Conservation (phyloP, 192 early-diverging fungal genomes). For the Umbelopsis isabellina region DNA sequence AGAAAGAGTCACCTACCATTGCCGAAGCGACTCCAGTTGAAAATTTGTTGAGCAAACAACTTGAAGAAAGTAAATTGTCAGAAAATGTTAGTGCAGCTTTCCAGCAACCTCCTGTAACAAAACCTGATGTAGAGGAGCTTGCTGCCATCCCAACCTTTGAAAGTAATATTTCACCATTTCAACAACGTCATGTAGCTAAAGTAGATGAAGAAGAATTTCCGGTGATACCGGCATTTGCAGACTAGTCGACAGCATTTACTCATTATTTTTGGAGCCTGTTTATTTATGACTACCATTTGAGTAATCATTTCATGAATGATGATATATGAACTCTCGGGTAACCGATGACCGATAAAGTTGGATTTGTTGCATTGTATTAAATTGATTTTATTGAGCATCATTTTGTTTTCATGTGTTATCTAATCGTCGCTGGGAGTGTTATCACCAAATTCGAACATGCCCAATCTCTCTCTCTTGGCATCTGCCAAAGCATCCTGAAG, state of each 20-base stretch:
- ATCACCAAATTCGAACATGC: slow-evolving; percentile 66
- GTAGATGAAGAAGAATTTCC: too few relatives aligned
- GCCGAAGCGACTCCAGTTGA: background rate
- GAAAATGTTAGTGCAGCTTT: background rate
- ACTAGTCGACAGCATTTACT: too few relatives aligned
- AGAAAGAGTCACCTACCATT: background rate
- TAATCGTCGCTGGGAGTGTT: slow-evolving; percentile 52
- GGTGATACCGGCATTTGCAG: too few relatives aligned
- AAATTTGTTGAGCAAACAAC: slow-evolving; percentile 9
- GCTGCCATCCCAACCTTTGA: too few relatives aligned
- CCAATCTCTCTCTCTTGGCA: slow-evolving; percentile 68
- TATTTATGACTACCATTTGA: too few relatives aligned
- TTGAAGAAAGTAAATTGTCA: slow-evolving; percentile 1
- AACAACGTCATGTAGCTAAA: background rate
- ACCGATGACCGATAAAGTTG: too few relatives aligned
- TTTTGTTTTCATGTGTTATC: background rate
- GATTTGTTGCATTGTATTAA: background rate
- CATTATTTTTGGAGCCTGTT: too few relatives aligned
- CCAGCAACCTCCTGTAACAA: background rate
- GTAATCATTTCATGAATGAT: too few relatives aligned
- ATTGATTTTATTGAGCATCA: background rate
- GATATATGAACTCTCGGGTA: too few relatives aligned
- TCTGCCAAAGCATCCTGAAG: slow-evolving; percentile 66
- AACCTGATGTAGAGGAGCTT: too few relatives aligned
- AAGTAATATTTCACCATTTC: background rate